Evolutionary conservation across 2,329 filamentous ascomycete species (phyloP).

Genomic region (Trichophyton simii): DNA sequence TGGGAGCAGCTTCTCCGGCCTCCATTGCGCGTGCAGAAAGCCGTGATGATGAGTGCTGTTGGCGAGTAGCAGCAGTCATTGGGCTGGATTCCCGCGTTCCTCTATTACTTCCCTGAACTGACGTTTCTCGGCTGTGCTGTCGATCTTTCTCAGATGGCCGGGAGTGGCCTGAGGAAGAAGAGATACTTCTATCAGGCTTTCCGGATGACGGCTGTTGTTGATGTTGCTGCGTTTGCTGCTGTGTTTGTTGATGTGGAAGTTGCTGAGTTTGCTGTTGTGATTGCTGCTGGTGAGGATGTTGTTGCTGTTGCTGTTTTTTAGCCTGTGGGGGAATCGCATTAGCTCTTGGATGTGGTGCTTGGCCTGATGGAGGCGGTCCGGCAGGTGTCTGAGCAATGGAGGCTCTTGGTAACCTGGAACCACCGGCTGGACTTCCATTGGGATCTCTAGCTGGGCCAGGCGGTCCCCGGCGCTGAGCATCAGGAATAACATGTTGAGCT

Average conservation of each 20-base stretch:
- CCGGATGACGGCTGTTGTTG: slow-evolving; percentile 34
- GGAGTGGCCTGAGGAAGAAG: slow-evolving; percentile 31
- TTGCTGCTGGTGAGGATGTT: slow-evolving; percentile 18
- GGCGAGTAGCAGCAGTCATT: slow-evolving; percentile 43
- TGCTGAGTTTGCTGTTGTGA: slow-evolving; percentile 28
- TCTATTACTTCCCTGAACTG: slow-evolving; percentile 23
- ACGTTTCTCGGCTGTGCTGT: slow-evolving; percentile 32
- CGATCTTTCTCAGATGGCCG: slow-evolving; percentile 37
- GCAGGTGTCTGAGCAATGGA: slow-evolving; percentile 47
- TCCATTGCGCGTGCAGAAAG: slow-evolving; percentile 34
- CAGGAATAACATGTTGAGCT: slow-evolving; percentile 27
- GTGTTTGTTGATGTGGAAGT: slow-evolving; percentile 28
- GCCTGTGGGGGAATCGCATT: slow-evolving; percentile 28
- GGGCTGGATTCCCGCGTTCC: slow-evolving; percentile 37
- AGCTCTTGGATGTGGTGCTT: slow-evolving; percentile 46
- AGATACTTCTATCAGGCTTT: slow-evolving; percentile 36
- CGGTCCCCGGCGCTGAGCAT: slow-evolving; percentile 27
- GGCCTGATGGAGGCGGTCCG: slow-evolving; percentile 53
- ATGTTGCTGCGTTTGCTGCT: background rate
- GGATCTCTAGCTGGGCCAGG: slow-evolving; percentile 32
- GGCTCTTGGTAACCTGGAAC: slow-evolving; percentile 48
- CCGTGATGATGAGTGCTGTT: slow-evolving; percentile 35
- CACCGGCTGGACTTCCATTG: slow-evolving; percentile 23
- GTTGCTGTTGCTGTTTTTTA: slow-evolving; percentile 22
- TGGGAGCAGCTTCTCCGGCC: slow-evolving; percentile 33